Percentiles rank a stretch among this genome's conserved stretches.
phyloP scores from a whole-genome alignment of 768 basidiomycete genomes.

The Hemileccinum impolitum region DNA sequence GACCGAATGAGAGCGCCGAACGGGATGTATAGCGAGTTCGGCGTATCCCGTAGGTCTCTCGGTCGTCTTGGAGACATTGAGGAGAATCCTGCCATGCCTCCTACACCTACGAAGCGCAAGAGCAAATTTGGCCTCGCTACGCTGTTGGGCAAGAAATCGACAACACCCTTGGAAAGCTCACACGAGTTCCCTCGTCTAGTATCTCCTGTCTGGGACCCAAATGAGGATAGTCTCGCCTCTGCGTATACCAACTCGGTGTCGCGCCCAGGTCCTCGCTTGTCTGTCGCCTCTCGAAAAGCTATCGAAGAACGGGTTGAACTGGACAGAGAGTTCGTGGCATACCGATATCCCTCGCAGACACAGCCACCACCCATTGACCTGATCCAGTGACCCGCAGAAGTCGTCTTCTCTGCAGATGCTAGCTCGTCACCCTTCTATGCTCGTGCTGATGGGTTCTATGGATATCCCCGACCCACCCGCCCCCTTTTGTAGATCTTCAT shows the following conservation, averaged over 20 bases:
- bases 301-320: conserved; percentile 82
- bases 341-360: conserved; percentile 80
- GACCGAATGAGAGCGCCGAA: conserved; percentile 33
- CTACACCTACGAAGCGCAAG: conserved; percentile 55
- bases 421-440: neutral
- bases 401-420: neutral
- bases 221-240: conserved; percentile 45
- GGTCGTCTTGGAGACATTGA: conserved; percentile 33
- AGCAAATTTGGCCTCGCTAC: conserved; percentile 70
- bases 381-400: conserved; percentile 38
- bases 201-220: conserved; percentile 42
- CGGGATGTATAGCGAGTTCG: conserved; percentile 70
- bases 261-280: conserved; percentile 53
- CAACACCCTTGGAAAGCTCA: conserved; percentile 22
- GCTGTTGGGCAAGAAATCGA: conserved; percentile 58
- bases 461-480: conserved; percentile 2
- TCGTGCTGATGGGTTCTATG: conserved; percentile 5
- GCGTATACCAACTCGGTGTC: conserved; percentile 51
- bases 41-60: conserved; percentile 60
- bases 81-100: conserved; percentile 27
- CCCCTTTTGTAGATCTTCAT: conserved; percentile 21
- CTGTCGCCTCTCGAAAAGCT: conserved; percentile 64
- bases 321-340: conserved; percentile 80
- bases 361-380: conserved; percentile 56
- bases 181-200: conserved; percentile 51